phyloP scores from a whole-genome alignment of 805 yeast species.

The Teunomyces tritomae region DNA sequence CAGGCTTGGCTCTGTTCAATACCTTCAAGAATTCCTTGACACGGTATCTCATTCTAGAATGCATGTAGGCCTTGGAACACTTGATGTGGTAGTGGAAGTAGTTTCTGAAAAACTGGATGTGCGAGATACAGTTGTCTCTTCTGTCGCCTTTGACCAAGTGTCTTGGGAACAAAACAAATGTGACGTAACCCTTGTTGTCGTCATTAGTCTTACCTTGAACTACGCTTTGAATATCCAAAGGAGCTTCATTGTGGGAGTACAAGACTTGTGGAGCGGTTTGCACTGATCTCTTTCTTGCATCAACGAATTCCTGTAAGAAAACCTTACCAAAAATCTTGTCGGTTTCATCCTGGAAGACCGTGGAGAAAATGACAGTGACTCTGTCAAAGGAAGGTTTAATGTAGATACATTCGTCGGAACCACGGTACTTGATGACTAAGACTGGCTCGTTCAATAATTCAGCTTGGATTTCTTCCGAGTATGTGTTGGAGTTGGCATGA shows the following conservation, averaged over 20 bases:
- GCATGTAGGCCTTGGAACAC: constrained; percentile 97
- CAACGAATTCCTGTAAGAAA: constrained; percentile 89
- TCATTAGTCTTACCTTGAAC: constrained; percentile 44
- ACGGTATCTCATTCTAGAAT: constrained; percentile 95
- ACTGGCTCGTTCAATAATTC: constrained; percentile 54
- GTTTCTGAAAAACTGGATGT: constrained; percentile 88
- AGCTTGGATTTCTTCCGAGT: constrained; percentile 42
- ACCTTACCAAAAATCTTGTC: constrained; percentile 90
- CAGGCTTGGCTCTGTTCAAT: constrained; percentile 95
- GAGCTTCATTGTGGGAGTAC: constrained; percentile 87
- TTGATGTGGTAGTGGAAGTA: constrained; percentile 98
- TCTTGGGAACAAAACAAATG: constrained; percentile 78
- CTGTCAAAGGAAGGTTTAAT: constrained; percentile 92
- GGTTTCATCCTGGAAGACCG: constrained; percentile 93
- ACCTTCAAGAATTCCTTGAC: constrained; percentile 93
- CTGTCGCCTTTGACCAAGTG: constrained; percentile 62
- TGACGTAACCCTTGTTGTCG: constrained; percentile 51
- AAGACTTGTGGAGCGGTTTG: constrained; percentile 98
- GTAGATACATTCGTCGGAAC: constrained; percentile 79
- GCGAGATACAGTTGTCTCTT: constrained; percentile 84
- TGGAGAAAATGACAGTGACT: constrained; percentile 93
- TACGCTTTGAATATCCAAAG: constrained; percentile 59
- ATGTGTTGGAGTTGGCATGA: constrained; percentile 42
- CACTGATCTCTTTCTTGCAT: constrained; percentile 91
- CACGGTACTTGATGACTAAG: constrained; percentile 79